phyloP scores from a whole-genome alignment of 805 yeast species.

The Starmerella cellae region DNA sequence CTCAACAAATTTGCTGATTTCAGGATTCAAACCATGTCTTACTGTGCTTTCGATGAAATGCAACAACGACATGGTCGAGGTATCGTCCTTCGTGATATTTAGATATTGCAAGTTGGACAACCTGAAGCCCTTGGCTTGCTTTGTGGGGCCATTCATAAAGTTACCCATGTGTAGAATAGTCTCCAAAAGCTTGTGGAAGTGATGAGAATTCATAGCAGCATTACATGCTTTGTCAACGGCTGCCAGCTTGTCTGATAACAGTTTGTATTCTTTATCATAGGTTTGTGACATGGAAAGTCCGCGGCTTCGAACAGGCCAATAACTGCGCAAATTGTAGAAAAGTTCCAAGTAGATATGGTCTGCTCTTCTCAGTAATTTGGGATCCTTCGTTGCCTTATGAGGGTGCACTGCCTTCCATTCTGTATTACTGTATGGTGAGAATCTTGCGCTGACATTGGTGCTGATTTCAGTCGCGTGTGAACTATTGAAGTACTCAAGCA shows the following conservation, averaged over 20 bases:
- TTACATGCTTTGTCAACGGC: constrained; percentile 61
- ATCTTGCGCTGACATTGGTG: constrained; percentile 51
- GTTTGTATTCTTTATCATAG: constrained; percentile 67
- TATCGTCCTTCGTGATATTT: constrained; percentile 79
- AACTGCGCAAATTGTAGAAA: constrained; percentile 68
- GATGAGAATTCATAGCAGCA: constrained; percentile 50
- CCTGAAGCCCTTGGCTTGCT: constrained; percentile 87
- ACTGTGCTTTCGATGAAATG: constrained; percentile 85
- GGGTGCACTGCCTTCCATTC: constrained; percentile 39
- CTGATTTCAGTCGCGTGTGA: constrained; percentile 67
- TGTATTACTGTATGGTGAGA: constrained; percentile 60
- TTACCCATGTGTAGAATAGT: constrained; percentile 86
- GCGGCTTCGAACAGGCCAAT: constrained; percentile 86
- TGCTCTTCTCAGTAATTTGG: constrained; percentile 66
- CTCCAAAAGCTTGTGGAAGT: constrained; percentile 60
- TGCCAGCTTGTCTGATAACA: constrained; percentile 51
- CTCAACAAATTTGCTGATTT: constrained; percentile 56
- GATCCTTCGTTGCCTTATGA: constrained; percentile 51
- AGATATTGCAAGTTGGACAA: constrained; percentile 79
- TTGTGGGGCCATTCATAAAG: constrained; percentile 86
- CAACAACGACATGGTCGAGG: constrained; percentile 74
- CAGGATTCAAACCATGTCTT: constrained; percentile 65
- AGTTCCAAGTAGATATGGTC: constrained; percentile 75
- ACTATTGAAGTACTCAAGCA: constrained; percentile 71
- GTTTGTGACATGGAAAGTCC: constrained; percentile 59